These are phyloP conservation scores for Glycyrrhiza uralensis DNA, from an alignment of 306 rosid genomes.

Conservation along the genomic window DNA sequence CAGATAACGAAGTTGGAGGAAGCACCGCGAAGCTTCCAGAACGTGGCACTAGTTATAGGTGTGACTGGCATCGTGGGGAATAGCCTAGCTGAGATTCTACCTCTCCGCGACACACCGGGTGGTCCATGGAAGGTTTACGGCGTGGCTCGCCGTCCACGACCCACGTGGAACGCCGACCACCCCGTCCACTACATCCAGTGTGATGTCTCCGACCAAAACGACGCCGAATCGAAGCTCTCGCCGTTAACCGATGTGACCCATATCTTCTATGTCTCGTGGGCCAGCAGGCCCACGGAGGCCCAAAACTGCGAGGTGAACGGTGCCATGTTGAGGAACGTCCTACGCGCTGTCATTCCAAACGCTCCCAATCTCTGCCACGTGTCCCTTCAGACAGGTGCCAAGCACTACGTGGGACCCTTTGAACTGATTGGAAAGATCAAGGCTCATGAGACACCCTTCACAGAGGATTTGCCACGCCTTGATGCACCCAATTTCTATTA, in stretches of 20 bases:
- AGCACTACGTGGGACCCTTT: slow-evolving; percentile 53
- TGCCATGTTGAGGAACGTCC: slow-evolving; percentile 50
- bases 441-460: slow-evolving; percentile 55
- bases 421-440: slow-evolving; percentile 29
- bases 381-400: slow-evolving; percentile 63
- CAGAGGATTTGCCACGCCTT: slow-evolving; percentile 60
- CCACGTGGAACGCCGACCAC: slow-evolving; percentile 53
- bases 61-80: slow-evolving; percentile 52
- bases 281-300: slow-evolving; percentile 45
- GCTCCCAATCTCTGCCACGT: slow-evolving; percentile 62
- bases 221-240: slow-evolving; percentile 50
- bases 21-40: slow-evolving; percentile 7
- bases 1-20: slow-evolving; percentile 20
- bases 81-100: slow-evolving; percentile 59
- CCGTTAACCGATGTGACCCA: slow-evolving; percentile 53
- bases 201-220: slow-evolving; percentile 44
- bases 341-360: slow-evolving; percentile 42
- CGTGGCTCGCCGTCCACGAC: slow-evolving; percentile 63
- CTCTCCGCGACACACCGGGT: slow-evolving; percentile 58
- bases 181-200: slow-evolving; percentile 61
- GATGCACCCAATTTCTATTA: slow-evolving; percentile 50
- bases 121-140: slow-evolving; percentile 83
- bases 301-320: slow-evolving; percentile 54
- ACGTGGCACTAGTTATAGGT: slow-evolving; percentile 44
- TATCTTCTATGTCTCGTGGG: slow-evolving; percentile 65